A percentile compares a stretch with the other conserved stretches of the same genome.
Evolutionary conservation across 371 early-diverging fungal genomes (phyloP).

Genomic region (Apophysomyces ossiformis): DNA sequence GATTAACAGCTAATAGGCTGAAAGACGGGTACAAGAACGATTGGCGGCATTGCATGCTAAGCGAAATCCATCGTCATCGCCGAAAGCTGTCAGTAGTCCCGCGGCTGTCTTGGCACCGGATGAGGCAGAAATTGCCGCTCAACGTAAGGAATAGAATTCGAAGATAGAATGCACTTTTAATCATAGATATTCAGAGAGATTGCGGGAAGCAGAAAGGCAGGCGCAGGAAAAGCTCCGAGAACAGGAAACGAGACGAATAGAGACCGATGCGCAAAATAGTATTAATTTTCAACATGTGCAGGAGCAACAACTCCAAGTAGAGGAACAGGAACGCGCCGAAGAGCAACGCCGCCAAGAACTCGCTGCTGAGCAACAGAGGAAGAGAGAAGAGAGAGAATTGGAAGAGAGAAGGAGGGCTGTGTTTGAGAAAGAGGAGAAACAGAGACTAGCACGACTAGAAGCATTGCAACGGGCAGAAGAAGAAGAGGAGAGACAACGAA

Average conservation of each 20-base stretch:
- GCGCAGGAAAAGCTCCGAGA: constrained; percentile 41
- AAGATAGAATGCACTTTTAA: neutral
- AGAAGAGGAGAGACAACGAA: constrained; percentile 25
- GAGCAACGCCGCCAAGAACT: constrained; percentile 26
- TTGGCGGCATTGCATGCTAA: constrained; percentile 49
- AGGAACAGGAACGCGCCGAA: constrained; percentile 24
- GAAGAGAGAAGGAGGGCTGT: constrained; percentile 34
- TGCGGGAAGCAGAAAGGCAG: constrained; percentile 42
- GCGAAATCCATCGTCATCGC: constrained; percentile 27
- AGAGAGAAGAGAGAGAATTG: constrained; percentile 26
- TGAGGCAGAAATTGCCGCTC: constrained; percentile 42
- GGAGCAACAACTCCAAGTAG: constrained; percentile 19
- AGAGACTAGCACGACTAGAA: constrained; percentile 37
- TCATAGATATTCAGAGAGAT: constrained; percentile 25
- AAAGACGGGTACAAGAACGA: constrained; percentile 58
- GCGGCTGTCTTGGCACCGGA: constrained; percentile 17
- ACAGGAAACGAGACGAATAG: constrained; percentile 30
- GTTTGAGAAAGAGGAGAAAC: constrained; percentile 39
- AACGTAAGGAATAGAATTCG: constrained; percentile 34
- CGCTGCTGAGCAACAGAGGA: constrained; percentile 9
- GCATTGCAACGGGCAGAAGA: constrained; percentile 43
- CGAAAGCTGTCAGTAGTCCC: constrained; percentile 24
- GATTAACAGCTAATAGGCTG: constrained; percentile 34
- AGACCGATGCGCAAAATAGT: constrained; percentile 18
- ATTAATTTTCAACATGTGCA: constrained; percentile 20